Conservation (phyloP, 169 alveolate species). For the Eimeria necatrix region DNA sequence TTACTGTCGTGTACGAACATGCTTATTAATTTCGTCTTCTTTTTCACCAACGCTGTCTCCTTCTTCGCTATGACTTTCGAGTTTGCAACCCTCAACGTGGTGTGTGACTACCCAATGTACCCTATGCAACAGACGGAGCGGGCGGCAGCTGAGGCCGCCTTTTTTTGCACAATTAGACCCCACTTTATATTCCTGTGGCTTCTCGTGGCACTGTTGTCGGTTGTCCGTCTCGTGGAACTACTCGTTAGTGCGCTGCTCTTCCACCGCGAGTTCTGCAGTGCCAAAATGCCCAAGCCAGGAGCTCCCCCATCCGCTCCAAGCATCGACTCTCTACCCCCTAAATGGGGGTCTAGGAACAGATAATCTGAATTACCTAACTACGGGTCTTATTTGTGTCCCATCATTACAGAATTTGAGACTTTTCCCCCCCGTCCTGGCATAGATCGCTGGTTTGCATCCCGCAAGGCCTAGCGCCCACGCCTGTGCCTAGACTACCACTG, state of each 20-base stretch:
- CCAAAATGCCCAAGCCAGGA: background rate
- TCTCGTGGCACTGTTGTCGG: slow-evolving; percentile 18
- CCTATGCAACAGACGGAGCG: slow-evolving; percentile 49
- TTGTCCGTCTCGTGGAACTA: background rate
- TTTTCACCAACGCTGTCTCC: slow-evolving; percentile 62
- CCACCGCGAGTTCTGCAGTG: background rate
- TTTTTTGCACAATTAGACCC: slow-evolving; percentile 47
- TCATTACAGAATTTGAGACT: too few relatives aligned
- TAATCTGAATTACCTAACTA: too few relatives aligned
- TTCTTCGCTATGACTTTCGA: slow-evolving; percentile 67
- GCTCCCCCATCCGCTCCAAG: slow-evolving; percentile 16
- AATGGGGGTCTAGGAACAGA: slow-evolving; percentile 27
- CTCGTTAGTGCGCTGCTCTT: slow-evolving; percentile 36
- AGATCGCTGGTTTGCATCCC: too few relatives aligned
- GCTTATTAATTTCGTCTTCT: slow-evolving; percentile 41
- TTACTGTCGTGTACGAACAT: slow-evolving; percentile 32
- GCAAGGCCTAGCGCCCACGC: too few relatives aligned
- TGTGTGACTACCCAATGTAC: slow-evolving; percentile 8
- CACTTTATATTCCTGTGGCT: slow-evolving; percentile 53
- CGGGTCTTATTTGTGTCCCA: too few relatives aligned
- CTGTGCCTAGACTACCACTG: too few relatives aligned
- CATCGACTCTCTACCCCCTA: slow-evolving; percentile 56
- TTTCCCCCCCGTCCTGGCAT: too few relatives aligned
- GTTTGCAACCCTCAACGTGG: slow-evolving; percentile 42
- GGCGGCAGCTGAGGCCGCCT: slow-evolving; percentile 56